phyloP scores from a whole-genome alignment of 2,329 filamentous ascomycete species.

The Hypomyces perniciosus region DNA sequence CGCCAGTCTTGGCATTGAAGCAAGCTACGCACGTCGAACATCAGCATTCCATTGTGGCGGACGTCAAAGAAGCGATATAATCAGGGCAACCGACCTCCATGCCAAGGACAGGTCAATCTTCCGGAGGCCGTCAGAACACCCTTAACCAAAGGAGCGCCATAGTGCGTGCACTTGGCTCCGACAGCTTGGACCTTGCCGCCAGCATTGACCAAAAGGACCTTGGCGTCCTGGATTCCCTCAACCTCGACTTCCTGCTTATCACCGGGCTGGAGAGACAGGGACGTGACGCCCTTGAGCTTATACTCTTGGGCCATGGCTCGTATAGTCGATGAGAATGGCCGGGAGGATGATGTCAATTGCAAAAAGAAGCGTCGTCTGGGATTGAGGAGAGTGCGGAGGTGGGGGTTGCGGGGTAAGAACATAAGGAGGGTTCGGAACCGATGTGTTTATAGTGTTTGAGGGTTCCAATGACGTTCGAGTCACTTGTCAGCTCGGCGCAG shows the following conservation, averaged over 20 bases:
- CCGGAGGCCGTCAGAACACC: conserved; percentile 79
- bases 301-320: conserved; percentile 51
- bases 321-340: conserved; percentile 21
- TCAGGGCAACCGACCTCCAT: conserved; percentile 62
- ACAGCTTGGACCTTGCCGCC: conserved; percentile 72
- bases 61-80: background rate
- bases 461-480: too few species aligned
- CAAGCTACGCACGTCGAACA: conserved; percentile 55
- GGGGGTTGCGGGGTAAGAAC: conserved; percentile 14
- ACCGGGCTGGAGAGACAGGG: conserved; percentile 67
- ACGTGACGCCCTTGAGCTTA: conserved; percentile 70
- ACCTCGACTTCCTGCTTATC: conserved; percentile 88
- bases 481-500: too few species aligned
- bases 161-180: conserved; percentile 82
- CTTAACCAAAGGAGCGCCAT: conserved; percentile 82
- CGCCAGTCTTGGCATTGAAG: conserved; percentile 82
- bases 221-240: conserved; percentile 79
- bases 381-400: conserved; percentile 5
- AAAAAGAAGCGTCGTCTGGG: background rate
- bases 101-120: conserved; percentile 89
- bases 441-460: too few species aligned
- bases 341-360: background rate
- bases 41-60: background rate
- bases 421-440: background rate
- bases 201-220: conserved; percentile 78